Evolutionary conservation across 2,329 filamentous ascomycete genomes (phyloP), one percentile per base, ranked within the genome.

Genomic region (Allantophomopsis cytisporea): DNA sequence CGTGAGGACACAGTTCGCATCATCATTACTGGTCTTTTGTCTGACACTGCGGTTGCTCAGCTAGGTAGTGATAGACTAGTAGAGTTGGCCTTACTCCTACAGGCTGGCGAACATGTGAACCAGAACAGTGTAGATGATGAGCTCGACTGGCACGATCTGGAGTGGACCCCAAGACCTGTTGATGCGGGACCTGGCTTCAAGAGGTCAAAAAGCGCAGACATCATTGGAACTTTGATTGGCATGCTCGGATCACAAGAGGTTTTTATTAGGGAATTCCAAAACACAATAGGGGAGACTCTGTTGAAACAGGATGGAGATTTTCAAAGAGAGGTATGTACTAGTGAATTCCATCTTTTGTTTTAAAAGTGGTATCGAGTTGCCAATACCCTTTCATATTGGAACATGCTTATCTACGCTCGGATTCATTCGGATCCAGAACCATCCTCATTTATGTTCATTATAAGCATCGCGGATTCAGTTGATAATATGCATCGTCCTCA

Each of bases 131-230:
- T 78, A 18, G 75, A 77, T 45, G 77, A 81, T 41, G 83, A 85
- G 39, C 68, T 91, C 13, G 84, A 93, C 57, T 96, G 84, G 81
- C 73, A 86, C 53, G 88, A 98, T 57, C 83, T 94, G 79, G 74
- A 78, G 7, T 98, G 91, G 91, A 69, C 86, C 30, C 91, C 91
- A 1, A 84, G 94, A 51, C 91, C 91, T 0, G 79, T 93, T 31
- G 91, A 98, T 55, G 91, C 91, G 2, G 87, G 86, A 8, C 82
- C 86, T 36, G 85, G 95, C 54, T 95, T 94, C 63, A 86, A 83
- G 53, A 81, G 87, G 42, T 84, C 85, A 10, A 93, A 84, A 56
- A 83, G 78, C 34, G 83, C 88, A 46, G 91, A 98, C 58, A 81
- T 96, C 11, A 86, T 96, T 41, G 87, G 87, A 39, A 94, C 87